Evolutionary conservation across 495 filamentous ascomycete genomes (phyloP), one percentile per base, ranked within the genome.

Genomic region (Tuber indicum): DNA sequence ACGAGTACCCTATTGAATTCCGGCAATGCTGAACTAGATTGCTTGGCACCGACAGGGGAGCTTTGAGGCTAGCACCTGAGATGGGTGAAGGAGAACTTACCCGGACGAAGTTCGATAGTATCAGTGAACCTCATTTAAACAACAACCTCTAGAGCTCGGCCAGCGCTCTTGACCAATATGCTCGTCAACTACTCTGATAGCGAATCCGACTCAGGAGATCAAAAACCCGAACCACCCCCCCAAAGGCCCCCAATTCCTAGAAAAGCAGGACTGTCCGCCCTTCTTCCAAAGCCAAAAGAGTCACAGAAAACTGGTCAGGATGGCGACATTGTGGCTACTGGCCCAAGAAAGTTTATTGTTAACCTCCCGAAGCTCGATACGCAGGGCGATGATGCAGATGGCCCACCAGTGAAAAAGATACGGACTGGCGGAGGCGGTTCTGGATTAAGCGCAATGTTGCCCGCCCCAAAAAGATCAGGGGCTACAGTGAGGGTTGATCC

Each of bases 121-220:
- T 32, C n/a, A 62, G 23, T 10, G 19, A 52, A 66, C 58, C 58
- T 66, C 58, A 66, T 66, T 19, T 26, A 12, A 62, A 36, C 58
- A 66, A 66, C 47, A 7, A 23, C 26, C 58, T 16, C 58, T 10
- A 5, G 26, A 7, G 58, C 58, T 36, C 16, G 58, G n/a, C 58
- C 26, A 66, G 17, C 58, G 3, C 19, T 32, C 12, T 66, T 36
- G 4, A n/a, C 58, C 58, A 81, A 74, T 46, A 81, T 81, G 80
- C 79, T 81, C 41, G 80, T 83, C 69, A 78, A 83, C 74, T 83
- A 83, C 73, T 79, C 81, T 44, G 81, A 81, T 49, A 83, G 81
- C 58, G 81, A 82, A 49, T 83, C 81, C 32, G 81, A 83, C 70
- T 72, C 75, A 39, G 81, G 76, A 72, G 45, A 72, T 19, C 72